Conservation (phyloP, 2,329 filamentous ascomycete species). For the Madurella mycetomatis region DNA sequence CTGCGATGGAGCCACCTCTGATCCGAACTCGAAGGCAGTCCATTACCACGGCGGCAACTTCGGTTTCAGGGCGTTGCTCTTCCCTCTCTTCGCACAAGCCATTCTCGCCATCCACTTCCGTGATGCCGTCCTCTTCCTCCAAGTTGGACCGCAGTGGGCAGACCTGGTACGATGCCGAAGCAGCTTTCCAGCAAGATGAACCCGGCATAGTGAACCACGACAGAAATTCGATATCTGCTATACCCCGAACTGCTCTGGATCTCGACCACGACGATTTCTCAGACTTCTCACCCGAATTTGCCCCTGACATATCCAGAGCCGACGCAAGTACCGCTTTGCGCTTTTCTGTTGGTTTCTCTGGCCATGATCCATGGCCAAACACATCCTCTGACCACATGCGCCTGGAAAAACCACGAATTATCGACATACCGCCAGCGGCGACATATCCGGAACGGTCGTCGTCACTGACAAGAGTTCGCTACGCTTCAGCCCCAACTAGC, state of each 20-base stretch:
- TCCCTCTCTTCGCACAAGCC: conserved; percentile 25
- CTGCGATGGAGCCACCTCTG: conserved; percentile 33
- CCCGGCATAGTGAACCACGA: background rate
- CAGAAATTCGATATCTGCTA: conserved; percentile 6
- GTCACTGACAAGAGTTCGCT: conserved; percentile 8
- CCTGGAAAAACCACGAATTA: conserved; percentile 19
- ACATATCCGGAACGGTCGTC: conserved; percentile 11
- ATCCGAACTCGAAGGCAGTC: conserved; percentile 35
- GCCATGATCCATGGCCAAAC: conserved; percentile 6
- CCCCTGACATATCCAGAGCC: background rate
- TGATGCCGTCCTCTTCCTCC: conserved; percentile 7
- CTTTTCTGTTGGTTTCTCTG: background rate
- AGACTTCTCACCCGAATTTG: background rate
- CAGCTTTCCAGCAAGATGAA: conserved; percentile 2
- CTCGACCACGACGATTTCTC: conserved; percentile 1
- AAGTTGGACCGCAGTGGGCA: conserved; percentile 5
- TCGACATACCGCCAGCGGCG: conserved; percentile 21
- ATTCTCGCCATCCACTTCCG: conserved; percentile 10
- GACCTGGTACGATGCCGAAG: conserved; percentile 24
- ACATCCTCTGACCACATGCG: conserved; percentile 11
- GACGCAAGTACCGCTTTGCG: background rate
- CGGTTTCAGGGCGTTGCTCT: conserved; percentile 33
- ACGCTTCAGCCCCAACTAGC: background rate
- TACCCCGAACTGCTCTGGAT: background rate
- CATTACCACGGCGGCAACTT: conserved; percentile 38